phyloP scores from a whole-genome alignment of 2,329 filamentous ascomycete genomes.

The Monosporascus sp. region DNA sequence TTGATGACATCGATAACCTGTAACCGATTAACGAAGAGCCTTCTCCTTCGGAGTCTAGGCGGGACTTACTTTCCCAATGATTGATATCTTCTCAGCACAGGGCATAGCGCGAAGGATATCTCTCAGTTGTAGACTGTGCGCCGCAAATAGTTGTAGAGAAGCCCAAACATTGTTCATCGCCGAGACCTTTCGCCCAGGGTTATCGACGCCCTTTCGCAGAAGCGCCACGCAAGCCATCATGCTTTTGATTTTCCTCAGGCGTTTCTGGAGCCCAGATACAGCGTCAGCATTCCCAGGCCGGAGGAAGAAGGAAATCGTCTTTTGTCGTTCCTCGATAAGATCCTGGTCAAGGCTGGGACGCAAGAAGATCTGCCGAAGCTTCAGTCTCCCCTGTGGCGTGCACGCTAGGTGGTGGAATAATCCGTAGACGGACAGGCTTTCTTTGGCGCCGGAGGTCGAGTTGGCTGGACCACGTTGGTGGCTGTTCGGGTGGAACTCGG shows the following conservation, averaged over 20 bases:
- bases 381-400: conserved; percentile 72
- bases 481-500: conserved; percentile 76
- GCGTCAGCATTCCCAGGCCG: conserved; percentile 59
- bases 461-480: conserved; percentile 67
- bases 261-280: conserved; percentile 51
- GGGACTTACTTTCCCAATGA: conserved; percentile 47
- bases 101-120: conserved; percentile 55
- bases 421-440: conserved; percentile 78
- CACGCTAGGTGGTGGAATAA: conserved; percentile 70
- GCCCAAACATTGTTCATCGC: conserved; percentile 68
- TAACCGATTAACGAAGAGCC: conserved; percentile 1
- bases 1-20: conserved; percentile 45
- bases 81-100: conserved; percentile 44
- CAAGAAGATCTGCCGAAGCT: conserved; percentile 75
- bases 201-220: conserved; percentile 71
- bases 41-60: neutral
- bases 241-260: conserved; percentile 69
- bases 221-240: conserved; percentile 63
- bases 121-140: conserved; percentile 63
- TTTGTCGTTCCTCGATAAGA: conserved; percentile 66
- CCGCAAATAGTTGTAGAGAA: conserved; percentile 65
- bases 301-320: conserved; percentile 62
- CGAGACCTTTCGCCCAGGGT: conserved; percentile 39
- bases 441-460: conserved; percentile 61
- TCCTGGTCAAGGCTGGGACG: conserved; percentile 66